These are phyloP conservation scores for Adansonia madagascariensis DNA, from an alignment of 441 rosid genomes.

Conservation along the genomic window DNA sequence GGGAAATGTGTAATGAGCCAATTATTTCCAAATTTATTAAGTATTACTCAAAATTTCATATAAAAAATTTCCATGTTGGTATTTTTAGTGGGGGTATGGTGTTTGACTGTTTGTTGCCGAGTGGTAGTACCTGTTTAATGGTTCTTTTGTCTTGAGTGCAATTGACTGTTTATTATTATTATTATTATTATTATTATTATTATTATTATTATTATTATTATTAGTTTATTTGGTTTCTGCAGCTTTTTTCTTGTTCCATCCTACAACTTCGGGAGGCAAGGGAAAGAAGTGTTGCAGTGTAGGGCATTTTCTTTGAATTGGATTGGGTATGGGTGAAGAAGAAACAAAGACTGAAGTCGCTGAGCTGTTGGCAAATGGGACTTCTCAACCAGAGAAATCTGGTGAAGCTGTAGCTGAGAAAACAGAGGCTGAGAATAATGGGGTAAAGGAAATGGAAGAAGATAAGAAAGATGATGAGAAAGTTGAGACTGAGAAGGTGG, in stretches of 20 bases:
- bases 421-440: constrained; percentile 38
- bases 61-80: background rate
- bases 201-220: background rate
- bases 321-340: constrained; percentile 60
- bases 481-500: constrained; percentile 37
- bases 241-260: constrained; percentile 15
- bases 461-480: constrained; percentile 34
- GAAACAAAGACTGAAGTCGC: constrained; percentile 50
- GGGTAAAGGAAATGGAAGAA: constrained; percentile 34
- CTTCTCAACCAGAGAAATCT: constrained; percentile 37
- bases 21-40: background rate
- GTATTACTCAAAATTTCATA: background rate
- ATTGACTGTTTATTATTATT: background rate
- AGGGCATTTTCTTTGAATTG: constrained; percentile 26
- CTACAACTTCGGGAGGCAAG: constrained; percentile 5
- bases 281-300: constrained; percentile 6
- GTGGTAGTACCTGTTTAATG: background rate
- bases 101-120: background rate
- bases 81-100: background rate
- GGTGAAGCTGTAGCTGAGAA: constrained; percentile 33
- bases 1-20: constrained; percentile 5
- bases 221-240: constrained; percentile 15
- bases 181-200: background rate
- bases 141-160: constrained; percentile 13
- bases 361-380: constrained; percentile 54